These are phyloP conservation scores for Aristolochia contorta DNA, from an alignment of 164 flowering plant species.

Conservation along the genomic window DNA sequence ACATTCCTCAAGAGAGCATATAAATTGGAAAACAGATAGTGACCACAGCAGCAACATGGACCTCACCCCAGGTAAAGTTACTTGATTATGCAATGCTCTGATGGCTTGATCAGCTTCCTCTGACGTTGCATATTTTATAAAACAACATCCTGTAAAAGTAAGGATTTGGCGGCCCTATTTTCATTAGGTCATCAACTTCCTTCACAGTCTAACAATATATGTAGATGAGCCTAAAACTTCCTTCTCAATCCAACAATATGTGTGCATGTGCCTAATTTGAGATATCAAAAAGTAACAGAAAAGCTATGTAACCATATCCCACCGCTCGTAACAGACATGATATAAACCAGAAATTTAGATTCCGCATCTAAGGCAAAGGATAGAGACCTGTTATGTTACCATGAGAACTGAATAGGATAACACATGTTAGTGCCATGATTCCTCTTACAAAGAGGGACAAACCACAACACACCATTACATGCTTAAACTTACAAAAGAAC, in stretches of 20 bases:
- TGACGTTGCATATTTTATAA: slow-evolving; percentile 80
- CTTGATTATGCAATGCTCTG: slow-evolving; percentile 78
- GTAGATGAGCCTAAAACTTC: not conserved
- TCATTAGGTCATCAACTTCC: slow-evolving; percentile 14
- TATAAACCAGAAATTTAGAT: not conserved
- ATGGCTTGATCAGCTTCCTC: slow-evolving; percentile 97
- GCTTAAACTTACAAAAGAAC: no score
- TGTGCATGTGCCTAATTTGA: not conserved
- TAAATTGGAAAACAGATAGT: not conserved
- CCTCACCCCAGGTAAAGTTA: slow-evolving; percentile 88
- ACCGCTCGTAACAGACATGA: not conserved
- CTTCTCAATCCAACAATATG: not conserved
- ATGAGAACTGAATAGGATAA: no score
- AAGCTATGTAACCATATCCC: no score
- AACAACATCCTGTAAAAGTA: slow-evolving; percentile 91
- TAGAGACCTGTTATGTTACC: no score
- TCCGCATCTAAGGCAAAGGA: not conserved
- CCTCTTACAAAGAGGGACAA: no score
- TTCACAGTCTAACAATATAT: slow-evolving; percentile 3
- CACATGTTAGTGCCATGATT: no score
- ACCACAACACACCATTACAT: no score
- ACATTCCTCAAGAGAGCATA: not conserved
- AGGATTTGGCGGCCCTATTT: slow-evolving; percentile 14
- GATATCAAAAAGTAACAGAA: no score
- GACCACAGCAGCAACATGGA: slow-evolving; percentile 8